These are phyloP conservation scores for Ceratocystis ficicola DNA, from an alignment of 2,329 filamentous ascomycete species.

Conservation along the genomic window DNA sequence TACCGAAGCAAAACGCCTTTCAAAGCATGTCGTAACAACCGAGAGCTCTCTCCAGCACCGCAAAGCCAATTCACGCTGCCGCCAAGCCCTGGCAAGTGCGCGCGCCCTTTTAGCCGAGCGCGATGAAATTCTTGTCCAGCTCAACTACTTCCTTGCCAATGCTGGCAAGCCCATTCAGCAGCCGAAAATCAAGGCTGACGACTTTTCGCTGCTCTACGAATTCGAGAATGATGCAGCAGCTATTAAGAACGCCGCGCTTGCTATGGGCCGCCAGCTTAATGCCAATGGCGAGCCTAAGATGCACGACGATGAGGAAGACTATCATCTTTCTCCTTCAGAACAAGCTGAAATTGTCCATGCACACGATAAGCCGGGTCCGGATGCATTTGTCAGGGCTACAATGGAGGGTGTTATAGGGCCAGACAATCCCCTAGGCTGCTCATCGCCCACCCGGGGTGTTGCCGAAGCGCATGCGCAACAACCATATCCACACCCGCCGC, in stretches of 20 bases:
- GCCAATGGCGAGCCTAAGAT: slow-evolving; percentile 10
- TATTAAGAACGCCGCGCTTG: neutral
- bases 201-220: slow-evolving; percentile 1
- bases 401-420: neutral
- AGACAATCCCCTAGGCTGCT: neutral
- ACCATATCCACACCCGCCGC: neutral
- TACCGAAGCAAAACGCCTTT: slow-evolving; percentile 30
- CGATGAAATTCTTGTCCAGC: slow-evolving; percentile 27
- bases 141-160: slow-evolving; percentile 25
- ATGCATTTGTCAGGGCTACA: neutral
- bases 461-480: neutral
- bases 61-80: slow-evolving; percentile 24
- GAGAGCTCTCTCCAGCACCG: slow-evolving; percentile 26
- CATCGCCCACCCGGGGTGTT: neutral
- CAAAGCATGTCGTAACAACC: slow-evolving; percentile 31
- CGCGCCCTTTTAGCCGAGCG: slow-evolving; percentile 26
- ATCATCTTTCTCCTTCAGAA: neutral
- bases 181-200: neutral
- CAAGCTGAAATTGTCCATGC: neutral
- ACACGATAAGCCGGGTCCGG: neutral
- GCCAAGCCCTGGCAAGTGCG: slow-evolving; percentile 24
- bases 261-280: slow-evolving; percentile 8
- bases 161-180: slow-evolving; percentile 4
- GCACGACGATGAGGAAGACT: slow-evolving; percentile 3
- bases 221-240: neutral